Conservation (phyloP, 202 grass and related monocot species). For the Dendrocalamus latiflorus region DNA sequence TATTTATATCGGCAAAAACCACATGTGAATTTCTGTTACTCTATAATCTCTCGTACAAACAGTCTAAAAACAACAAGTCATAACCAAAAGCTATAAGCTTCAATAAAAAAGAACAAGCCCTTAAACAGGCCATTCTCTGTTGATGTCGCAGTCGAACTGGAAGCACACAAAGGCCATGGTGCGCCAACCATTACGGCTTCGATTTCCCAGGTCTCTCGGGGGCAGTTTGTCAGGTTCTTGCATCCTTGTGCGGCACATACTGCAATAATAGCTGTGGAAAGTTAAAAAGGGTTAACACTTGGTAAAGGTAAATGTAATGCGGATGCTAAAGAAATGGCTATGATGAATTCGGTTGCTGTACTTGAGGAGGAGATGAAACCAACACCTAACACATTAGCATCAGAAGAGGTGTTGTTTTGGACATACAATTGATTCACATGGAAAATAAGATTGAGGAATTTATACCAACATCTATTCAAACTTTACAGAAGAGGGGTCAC, state of each 20-base stretch:
- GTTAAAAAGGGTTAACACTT: neutral
- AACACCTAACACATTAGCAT: neutral
- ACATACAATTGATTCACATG: neutral
- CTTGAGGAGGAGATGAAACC: neutral
- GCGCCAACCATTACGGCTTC: constrained; percentile 88
- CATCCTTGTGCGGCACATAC: constrained; percentile 79
- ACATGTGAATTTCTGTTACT: no score
- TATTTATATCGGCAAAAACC: no score
- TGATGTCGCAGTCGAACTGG: neutral
- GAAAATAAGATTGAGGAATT: neutral
- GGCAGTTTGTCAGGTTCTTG: constrained; percentile 84
- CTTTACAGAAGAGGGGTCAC: neutral
- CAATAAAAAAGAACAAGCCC: no score
- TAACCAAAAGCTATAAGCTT: no score
- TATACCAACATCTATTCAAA: neutral
- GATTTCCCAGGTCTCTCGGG: constrained; percentile 75
- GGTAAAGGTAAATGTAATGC: neutral
- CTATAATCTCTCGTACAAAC: no score
- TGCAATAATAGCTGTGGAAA: constrained; percentile 11
- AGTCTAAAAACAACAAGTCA: no score
- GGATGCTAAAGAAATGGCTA: neutral
- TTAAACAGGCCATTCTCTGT: constrained; percentile 24
- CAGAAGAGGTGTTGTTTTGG: neutral
- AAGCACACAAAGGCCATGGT: constrained; percentile 56
- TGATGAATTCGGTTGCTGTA: neutral